Conservation (phyloP, 2,329 filamentous ascomycete species). For the Fusarium coicis region DNA sequence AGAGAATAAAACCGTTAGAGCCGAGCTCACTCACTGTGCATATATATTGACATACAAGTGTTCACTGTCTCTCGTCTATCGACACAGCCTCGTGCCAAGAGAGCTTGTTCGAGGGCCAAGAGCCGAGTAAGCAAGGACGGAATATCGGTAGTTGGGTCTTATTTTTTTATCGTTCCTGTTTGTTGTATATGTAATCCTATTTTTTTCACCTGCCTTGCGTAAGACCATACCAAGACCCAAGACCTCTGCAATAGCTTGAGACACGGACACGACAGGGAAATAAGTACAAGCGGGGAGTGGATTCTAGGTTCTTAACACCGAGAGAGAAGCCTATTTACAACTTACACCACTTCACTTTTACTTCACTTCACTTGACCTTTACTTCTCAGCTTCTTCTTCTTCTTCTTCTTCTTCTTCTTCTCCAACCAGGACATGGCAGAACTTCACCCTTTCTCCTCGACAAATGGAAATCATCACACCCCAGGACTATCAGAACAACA, state of each 20-base stretch:
- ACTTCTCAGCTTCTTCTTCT: neutral
- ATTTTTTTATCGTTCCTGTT: neutral
- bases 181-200: neutral
- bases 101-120: conserved; percentile 20
- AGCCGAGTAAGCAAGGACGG: neutral
- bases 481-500: conserved; percentile 46
- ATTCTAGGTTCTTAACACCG: conserved; percentile 1
- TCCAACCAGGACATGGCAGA: conserved; percentile 4
- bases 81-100: conserved; percentile 28
- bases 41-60: neutral
- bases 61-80: conserved; percentile 13
- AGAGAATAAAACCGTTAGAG: neutral
- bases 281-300: conserved; percentile 20
- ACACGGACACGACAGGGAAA: conserved; percentile 14
- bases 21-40: neutral
- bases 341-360: neutral
- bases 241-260: conserved; percentile 9
- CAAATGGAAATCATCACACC: conserved; percentile 49
- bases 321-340: neutral
- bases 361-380: neutral
- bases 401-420: neutral
- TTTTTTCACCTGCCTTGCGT: neutral
- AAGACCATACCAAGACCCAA: conserved; percentile 17
- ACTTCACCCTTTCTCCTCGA: neutral
- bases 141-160: conserved; percentile 14